phyloP scores from a whole-genome alignment of 1,284 basidiomycete genomes.

The Veloboletus limbatus region DNA sequence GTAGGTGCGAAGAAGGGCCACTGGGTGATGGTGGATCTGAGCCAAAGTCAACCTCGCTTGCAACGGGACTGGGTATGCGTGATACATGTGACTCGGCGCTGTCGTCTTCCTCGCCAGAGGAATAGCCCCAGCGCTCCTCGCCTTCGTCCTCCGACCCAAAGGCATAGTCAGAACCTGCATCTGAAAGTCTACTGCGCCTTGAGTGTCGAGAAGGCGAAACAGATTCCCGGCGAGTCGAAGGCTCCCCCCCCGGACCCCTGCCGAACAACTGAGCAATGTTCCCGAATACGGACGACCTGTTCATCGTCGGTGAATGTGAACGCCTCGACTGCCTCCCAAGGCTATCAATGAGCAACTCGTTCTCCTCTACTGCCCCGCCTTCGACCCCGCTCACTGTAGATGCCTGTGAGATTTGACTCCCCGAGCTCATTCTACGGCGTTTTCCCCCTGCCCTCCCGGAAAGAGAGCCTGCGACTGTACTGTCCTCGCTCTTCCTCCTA shows the following conservation, averaged over 20 bases:
- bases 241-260: conserved; percentile 42
- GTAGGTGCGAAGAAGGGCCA: conserved; percentile 50
- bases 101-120: conserved; percentile 66
- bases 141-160: conserved; percentile 52
- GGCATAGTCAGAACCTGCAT: conserved; percentile 57
- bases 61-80: conserved; percentile 38
- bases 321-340: conserved; percentile 27
- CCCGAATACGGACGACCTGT: conserved; percentile 56
- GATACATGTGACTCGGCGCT: conserved; percentile 32
- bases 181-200: conserved; percentile 52
- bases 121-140: conserved; percentile 76
- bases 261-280: conserved; percentile 71
- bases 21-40: conserved; percentile 62
- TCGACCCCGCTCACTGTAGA: conserved; percentile 28
- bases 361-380: conserved; percentile 26
- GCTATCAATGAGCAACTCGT: conserved; percentile 24
- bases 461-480: conserved; percentile 19
- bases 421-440: conserved; percentile 46
- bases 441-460: conserved; percentile 33
- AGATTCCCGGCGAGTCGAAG: conserved; percentile 48
- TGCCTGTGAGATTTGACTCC: conserved; percentile 43
- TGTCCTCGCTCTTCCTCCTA: conserved; percentile 54
- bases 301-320: conserved; percentile 41
- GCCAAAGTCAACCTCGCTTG: conserved; percentile 63
- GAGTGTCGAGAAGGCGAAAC: conserved; percentile 51